Conservation (phyloP, 208 protist species). For the Leishmania lainsoni region DNA sequence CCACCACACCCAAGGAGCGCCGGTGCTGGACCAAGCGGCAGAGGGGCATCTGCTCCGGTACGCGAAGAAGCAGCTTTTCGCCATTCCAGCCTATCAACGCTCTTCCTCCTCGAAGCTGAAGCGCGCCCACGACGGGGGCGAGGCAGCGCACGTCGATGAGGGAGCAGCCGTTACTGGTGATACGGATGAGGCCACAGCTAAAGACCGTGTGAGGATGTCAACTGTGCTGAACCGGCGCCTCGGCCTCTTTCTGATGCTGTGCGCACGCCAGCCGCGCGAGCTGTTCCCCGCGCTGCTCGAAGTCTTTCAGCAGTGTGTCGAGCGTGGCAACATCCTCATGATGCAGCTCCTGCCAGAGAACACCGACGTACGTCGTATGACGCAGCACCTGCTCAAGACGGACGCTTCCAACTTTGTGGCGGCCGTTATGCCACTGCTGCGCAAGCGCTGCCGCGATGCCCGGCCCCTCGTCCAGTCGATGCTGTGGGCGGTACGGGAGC, state of each 20-base stretch:
- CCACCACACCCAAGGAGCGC: conserved; percentile 13
- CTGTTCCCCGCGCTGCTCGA: conserved; percentile 70
- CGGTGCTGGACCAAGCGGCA: conserved; percentile 44
- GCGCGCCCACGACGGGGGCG: conserved; percentile 21
- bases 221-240: conserved; percentile 57
- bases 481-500: conserved; percentile 53
- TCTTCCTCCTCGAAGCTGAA: conserved; percentile 15
- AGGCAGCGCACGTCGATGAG: conserved; percentile 11
- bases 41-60: conserved; percentile 65
- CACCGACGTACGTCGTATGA: conserved; percentile 62
- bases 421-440: conserved; percentile 62
- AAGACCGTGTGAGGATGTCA: conserved; percentile 30
- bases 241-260: conserved; percentile 80
- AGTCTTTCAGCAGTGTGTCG: conserved; percentile 68
- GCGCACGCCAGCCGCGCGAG: conserved; percentile 62
- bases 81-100: conserved; percentile 48
- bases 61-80: conserved; percentile 66
- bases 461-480: conserved; percentile 71
- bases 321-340: conserved; percentile 55
- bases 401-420: conserved; percentile 53
- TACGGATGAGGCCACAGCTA: conserved; percentile 31
- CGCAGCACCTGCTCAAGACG: conserved; percentile 53
- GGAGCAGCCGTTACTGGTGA: conserved; percentile 1
- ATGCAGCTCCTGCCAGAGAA: conserved; percentile 54
- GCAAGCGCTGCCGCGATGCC: conserved; percentile 56